Base-by-base conservation (phyloP, 2,329 filamentous ascomycete genomes). In the Oidium heveae region DNA sequence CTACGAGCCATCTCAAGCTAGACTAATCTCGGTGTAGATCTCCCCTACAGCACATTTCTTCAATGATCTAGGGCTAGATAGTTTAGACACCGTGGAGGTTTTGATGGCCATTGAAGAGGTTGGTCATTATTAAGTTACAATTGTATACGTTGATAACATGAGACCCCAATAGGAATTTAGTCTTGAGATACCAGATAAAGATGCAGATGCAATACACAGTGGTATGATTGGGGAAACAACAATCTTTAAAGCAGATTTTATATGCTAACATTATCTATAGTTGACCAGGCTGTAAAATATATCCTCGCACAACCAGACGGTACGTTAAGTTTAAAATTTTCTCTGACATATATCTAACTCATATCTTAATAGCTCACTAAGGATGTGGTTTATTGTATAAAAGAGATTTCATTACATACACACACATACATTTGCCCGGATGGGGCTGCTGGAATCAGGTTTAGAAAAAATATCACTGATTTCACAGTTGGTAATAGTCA, bases 81-180 rank as follows among this genome's bases (percentile, higher is more conserved):
- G 84, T 72, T 78, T 98, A 70, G 91, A 98, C 70, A 95, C 91
- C 59, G 91, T 98, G 60, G 91, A 98, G 76, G 91, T 98, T 62
- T 91, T 98, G 64, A 98, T 98, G 91, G 91, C 91, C 61, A 96
- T 98, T 71, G 91, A 98, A 78, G 91, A 98, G 81, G 84, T 87
- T 63, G 55, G 59, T 59, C 36, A 32, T 32, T 32, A 8, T 32
- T 43, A 10, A 43, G 20, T 33, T 1, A 32, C 10, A 16, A 8
- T 16, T n/a, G 39, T 13, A 28, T 28, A 15, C 16, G 20, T 5
- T 16, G 7, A 39, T n/a, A 7, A 33, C 16, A 54, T 32, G 9
- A 8, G 16, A 43, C 6, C 7, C 51, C 62, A 61, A 56, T 55
- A 61, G 72, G 74, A 80, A 65, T 79, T 80, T 67, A 78, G 81